Percentiles rank a stretch among this genome's conserved stretches.
Evolutionary conservation across 768 basidiomycete genomes (phyloP).

Genomic region (Grammothele lineata): DNA sequence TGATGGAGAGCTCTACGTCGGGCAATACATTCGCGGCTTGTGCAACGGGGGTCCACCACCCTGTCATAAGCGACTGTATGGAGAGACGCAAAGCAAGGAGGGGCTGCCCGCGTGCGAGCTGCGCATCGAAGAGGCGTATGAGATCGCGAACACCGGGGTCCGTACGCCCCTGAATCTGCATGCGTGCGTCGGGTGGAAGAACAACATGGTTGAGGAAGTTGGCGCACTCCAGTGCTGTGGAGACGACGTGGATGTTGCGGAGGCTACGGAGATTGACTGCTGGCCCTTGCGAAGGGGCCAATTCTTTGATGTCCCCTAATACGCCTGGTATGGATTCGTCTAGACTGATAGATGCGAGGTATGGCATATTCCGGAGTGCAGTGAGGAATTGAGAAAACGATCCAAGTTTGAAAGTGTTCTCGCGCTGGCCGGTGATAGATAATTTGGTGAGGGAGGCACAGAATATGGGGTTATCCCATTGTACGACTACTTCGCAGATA

Average conservation of each 20-base stretch:
- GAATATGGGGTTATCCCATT: constrained; percentile 5
- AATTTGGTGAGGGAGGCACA: constrained; percentile 1
- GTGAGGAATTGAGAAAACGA: not conserved
- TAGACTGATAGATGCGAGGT: not conserved
- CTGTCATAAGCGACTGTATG: not conserved
- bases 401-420: not conserved
- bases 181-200: not conserved
- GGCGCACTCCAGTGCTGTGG: constrained; percentile 1
- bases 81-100: not conserved
- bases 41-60: not conserved
- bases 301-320: not conserved
- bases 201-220: not conserved
- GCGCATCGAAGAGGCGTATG: not conserved
- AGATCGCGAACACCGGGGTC: not conserved
- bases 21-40: not conserved
- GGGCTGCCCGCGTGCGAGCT: not conserved
- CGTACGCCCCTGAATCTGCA: not conserved
- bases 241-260: not conserved
- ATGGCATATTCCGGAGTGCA: not conserved
- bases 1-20: not conserved
- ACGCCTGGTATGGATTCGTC: constrained; percentile 3
- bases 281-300: not conserved
- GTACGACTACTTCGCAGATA: not conserved
- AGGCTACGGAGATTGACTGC: not conserved
- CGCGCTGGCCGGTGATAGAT: not conserved